Evolutionary conservation across 441 rosid species (phyloP).

Genomic region (Pelargonium australe): DNA sequence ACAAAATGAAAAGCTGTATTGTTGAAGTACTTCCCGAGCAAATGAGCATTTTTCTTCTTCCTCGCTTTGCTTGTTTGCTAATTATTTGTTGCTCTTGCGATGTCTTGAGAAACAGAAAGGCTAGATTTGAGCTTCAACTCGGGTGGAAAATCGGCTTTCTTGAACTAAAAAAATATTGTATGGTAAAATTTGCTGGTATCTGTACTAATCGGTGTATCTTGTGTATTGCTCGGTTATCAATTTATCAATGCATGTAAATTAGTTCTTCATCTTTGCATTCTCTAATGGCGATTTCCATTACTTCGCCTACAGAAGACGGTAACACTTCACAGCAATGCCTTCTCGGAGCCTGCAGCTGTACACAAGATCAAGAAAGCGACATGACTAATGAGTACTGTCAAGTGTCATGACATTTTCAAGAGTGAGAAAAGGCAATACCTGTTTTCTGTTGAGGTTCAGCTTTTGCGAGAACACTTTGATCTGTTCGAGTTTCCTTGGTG

Average conservation of each 20-base stretch:
- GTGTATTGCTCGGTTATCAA: neutral
- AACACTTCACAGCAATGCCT: constrained; percentile 79
- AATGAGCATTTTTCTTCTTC: neutral
- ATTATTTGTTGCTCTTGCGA: neutral
- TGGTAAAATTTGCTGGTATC: no score
- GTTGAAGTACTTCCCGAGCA: neutral
- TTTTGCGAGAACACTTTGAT: constrained; percentile 56
- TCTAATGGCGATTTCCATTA: constrained; percentile 60
- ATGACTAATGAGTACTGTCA: no score
- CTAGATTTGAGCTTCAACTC: neutral
- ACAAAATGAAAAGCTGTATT: neutral
- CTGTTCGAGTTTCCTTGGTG: constrained; percentile 53
- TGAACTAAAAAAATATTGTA: no score
- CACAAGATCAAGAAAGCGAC: neutral
- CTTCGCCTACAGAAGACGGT: constrained; percentile 41
- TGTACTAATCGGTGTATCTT: neutral
- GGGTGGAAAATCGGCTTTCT: no score
- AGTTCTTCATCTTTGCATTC: constrained; percentile 70
- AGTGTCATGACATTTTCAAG: neutral
- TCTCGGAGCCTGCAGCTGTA: constrained; percentile 71
- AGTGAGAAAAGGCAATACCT: constrained; percentile 35
- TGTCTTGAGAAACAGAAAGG: neutral
- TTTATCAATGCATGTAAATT: constrained; percentile 44
- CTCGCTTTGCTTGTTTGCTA: neutral
- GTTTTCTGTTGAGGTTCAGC: constrained; percentile 44